Percentiles rank a stretch among this genome's conserved stretches.
phyloP scores from a whole-genome alignment of 495 filamentous ascomycete genomes.

The Aspergillus asperescens region DNA sequence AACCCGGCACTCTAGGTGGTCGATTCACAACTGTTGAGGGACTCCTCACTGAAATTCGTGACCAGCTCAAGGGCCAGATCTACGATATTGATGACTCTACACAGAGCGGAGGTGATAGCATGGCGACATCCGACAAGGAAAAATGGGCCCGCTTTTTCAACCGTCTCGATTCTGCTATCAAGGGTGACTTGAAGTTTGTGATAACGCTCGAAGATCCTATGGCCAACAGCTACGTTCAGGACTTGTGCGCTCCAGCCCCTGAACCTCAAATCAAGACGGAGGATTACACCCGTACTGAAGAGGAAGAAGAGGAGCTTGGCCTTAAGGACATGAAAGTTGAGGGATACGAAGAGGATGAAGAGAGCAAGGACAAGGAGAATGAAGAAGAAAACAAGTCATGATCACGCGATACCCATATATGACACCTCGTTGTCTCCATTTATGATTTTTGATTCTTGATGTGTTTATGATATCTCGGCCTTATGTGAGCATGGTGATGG shows the following conservation, averaged over 20 bases:
- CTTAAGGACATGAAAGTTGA: conserved; percentile 89
- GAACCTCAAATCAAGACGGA: conserved; percentile 77
- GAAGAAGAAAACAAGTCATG: conserved; percentile 22
- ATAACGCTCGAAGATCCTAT: conserved; percentile 82
- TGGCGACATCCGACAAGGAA: conserved; percentile 53
- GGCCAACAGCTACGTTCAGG: conserved; percentile 90
- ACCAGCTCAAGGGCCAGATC: conserved; percentile 79
- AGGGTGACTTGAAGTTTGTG: conserved; percentile 76
- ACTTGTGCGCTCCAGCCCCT: conserved; percentile 61
- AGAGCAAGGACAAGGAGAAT: conserved; percentile 18
- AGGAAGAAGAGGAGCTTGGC: conserved; percentile 90
- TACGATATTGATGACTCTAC: conserved; percentile 63
- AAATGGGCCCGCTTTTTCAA: conserved; percentile 80
- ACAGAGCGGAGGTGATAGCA: conserved; percentile 65
- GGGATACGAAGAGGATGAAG: conserved; percentile 59
- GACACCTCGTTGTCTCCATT: conserved; percentile 7
- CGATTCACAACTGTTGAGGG: conserved; percentile 97
- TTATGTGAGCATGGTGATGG: conserved; percentile 21
- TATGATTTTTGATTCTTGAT: conserved; percentile 24
- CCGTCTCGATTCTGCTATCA: conserved; percentile 69
- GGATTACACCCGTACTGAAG: conserved; percentile 80
- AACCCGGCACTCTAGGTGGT: conserved; percentile 90
- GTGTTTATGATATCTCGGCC: conserved; percentile 23
- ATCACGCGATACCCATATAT: conserved; percentile 14
- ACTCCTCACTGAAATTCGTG: conserved; percentile 84